These are phyloP conservation scores for Bretziella fagacearum DNA, from an alignment of 2,329 filamentous ascomycete species.

Conservation along the genomic window DNA sequence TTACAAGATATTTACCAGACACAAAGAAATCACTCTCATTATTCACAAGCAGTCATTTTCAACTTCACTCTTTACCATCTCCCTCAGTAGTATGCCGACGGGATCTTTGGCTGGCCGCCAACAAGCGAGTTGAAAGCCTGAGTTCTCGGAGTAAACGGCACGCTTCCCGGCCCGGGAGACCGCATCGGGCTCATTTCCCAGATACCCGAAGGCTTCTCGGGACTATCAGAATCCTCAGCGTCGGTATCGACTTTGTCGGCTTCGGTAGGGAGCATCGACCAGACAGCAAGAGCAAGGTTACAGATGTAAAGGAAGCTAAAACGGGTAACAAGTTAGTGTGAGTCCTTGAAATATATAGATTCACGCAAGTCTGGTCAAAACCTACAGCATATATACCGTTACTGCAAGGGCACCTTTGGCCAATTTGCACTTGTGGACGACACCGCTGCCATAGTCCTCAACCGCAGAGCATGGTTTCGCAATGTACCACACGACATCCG, in stretches of 20 bases:
- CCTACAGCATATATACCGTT: conserved; percentile 52
- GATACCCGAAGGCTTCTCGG: conserved; percentile 20
- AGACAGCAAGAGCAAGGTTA: conserved; percentile 34
- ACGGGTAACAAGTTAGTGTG: conserved; percentile 5
- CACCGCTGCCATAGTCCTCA: conserved; percentile 21
- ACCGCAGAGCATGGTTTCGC: conserved; percentile 40
- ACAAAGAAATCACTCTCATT: not conserved
- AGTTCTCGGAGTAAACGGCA: conserved; percentile 48
- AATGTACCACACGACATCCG: conserved; percentile 57
- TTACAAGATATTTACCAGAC: conserved; percentile 5
- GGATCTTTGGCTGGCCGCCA: conserved; percentile 15
- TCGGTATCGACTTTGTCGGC: conserved; percentile 30
- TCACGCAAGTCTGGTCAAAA: conserved; percentile 16
- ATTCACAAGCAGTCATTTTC: too few relatives aligned
- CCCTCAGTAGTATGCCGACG: conserved; percentile 29
- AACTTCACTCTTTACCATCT: conserved; percentile 12
- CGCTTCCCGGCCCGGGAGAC: conserved; percentile 13
- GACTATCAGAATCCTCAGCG: conserved; percentile 26
- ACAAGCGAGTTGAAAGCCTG: conserved; percentile 50
- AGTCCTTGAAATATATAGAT: too few relatives aligned
- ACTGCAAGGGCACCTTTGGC: conserved; percentile 51
- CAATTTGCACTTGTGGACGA: conserved; percentile 44
- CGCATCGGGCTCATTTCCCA: conserved; percentile 43
- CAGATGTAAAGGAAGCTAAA: conserved; percentile 9
- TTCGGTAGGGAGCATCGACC: conserved; percentile 39